A percentile compares a stretch with the other conserved stretches of the same genome.
Conservation (phyloP, 2,329 filamentous ascomycete genomes). For the Grosmannia clavigera region DNA sequence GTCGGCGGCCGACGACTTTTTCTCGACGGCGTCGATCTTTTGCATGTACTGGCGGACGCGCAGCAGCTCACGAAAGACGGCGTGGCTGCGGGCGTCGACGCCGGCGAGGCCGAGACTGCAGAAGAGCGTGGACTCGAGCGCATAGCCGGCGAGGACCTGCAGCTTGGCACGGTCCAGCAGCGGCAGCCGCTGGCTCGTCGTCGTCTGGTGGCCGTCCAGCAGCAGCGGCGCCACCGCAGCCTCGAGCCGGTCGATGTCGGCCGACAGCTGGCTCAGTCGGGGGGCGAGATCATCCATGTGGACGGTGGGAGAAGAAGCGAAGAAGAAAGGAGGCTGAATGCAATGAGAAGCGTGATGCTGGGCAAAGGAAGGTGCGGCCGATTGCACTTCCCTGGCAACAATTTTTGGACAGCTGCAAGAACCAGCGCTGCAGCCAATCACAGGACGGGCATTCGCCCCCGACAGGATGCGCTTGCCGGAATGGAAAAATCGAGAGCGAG, state of each 20-base stretch:
- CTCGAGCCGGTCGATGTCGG: conserved; percentile 69
- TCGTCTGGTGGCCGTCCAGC: conserved; percentile 10
- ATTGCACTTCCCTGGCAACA: background rate
- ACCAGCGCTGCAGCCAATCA: conserved; percentile 2
- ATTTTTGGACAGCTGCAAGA: too few relatives aligned
- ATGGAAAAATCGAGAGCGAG: background rate
- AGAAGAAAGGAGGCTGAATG: background rate
- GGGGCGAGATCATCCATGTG: conserved; percentile 41
- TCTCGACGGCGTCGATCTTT: conserved; percentile 74
- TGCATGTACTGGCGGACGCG: conserved; percentile 84
- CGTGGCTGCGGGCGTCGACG: conserved; percentile 69
- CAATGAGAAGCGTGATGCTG: background rate
- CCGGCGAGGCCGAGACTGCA: conserved; percentile 69
- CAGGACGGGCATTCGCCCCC: background rate
- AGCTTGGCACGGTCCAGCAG: conserved; percentile 93
- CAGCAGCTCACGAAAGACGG: conserved; percentile 73
- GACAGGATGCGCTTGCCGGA: background rate
- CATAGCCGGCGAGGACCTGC: conserved; percentile 76
- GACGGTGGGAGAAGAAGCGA: background rate
- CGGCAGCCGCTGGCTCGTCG: background rate
- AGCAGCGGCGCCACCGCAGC: conserved; percentile 64
- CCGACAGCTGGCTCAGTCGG: conserved; percentile 61
- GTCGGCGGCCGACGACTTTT: conserved; percentile 26
- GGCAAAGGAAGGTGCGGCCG: background rate
- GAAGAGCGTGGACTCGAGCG: conserved; percentile 83